phyloP scores from a whole-genome alignment of 192 early-diverging fungal species.

The Chytriomyces sp. region DNA sequence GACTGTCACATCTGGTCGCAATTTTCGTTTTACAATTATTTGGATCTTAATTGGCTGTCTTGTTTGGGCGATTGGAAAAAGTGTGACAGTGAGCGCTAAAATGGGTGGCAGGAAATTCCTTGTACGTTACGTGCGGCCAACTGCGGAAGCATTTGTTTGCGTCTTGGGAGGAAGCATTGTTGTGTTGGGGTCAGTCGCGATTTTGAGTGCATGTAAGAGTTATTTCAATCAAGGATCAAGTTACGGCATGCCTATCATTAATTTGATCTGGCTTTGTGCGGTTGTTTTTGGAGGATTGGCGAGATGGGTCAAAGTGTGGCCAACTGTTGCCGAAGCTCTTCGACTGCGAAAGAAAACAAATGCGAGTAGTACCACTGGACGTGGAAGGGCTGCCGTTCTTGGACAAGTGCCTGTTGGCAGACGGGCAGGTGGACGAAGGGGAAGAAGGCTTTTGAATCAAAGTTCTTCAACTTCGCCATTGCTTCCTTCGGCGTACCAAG shows the following conservation, averaged over 20 bases:
- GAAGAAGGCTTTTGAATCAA: neutral
- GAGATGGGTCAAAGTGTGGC: slow-evolving; percentile 42
- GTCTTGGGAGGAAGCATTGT: slow-evolving; percentile 6
- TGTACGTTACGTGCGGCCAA: slow-evolving; percentile 34
- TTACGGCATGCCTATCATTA: slow-evolving; percentile 47
- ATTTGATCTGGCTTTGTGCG: slow-evolving; percentile 39
- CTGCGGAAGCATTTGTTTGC: slow-evolving; percentile 35
- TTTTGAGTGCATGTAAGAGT: slow-evolving; percentile 35
- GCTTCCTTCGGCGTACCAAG: slow-evolving; percentile 1
- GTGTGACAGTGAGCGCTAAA: slow-evolving; percentile 10
- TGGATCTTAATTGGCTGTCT: slow-evolving; percentile 25
- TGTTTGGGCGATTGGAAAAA: slow-evolving; percentile 23
- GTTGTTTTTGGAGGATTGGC: slow-evolving; percentile 29
- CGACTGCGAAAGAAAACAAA: slow-evolving; percentile 18
- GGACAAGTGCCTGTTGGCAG: neutral
- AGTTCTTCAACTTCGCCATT: neutral
- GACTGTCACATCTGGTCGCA: slow-evolving; percentile 17
- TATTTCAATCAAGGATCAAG: slow-evolving; percentile 45
- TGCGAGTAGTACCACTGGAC: neutral
- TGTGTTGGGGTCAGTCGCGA: slow-evolving; percentile 8
- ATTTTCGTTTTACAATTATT: slow-evolving; percentile 28
- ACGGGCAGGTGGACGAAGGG: neutral
- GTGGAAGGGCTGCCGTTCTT: slow-evolving; percentile 9
- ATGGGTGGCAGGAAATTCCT: slow-evolving; percentile 28
- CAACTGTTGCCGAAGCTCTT: slow-evolving; percentile 34